A percentile compares a stretch with the other conserved stretches of the same genome.
Conservation (phyloP, 345 rosid species). For the Hevea brasiliensis region DNA sequence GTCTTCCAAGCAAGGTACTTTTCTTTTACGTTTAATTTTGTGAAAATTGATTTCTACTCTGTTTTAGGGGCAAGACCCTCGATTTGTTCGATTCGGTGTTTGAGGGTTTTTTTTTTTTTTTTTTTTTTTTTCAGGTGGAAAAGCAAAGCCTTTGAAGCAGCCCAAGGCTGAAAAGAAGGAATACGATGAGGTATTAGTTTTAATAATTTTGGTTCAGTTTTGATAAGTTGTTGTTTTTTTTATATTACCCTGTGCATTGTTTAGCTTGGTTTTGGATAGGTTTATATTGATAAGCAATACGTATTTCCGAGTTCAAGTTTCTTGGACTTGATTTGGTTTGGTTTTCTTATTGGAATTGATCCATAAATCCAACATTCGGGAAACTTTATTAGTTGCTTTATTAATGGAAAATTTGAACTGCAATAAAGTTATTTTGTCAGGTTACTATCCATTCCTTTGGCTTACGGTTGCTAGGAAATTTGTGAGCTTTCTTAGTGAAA, state of each 20-base stretch:
- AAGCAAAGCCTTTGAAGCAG: conserved; percentile 83
- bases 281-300: background rate
- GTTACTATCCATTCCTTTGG: background rate
- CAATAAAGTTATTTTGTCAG: no score
- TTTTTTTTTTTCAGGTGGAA: conserved; percentile 55
- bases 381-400: background rate
- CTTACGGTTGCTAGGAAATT: background rate
- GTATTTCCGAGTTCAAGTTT: background rate
- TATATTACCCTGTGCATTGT: background rate
- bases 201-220: background rate
- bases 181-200: conserved; percentile 64
- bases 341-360: background rate
- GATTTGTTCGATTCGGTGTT: background rate
- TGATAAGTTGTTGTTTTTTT: background rate
- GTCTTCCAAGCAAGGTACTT: conserved; percentile 64
- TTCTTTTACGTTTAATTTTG: background rate
- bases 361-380: background rate
- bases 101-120: background rate
- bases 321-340: background rate
- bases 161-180: conserved; percentile 70
- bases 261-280: background rate
- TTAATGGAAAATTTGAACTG: background rate
- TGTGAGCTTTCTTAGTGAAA: background rate
- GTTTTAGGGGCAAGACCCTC: background rate
- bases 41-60: background rate